Percentiles rank a stretch among this genome's conserved stretches.
phyloP scores from a whole-genome alignment of 495 filamentous ascomycete genomes.

The Trichoderma erinaceum region DNA sequence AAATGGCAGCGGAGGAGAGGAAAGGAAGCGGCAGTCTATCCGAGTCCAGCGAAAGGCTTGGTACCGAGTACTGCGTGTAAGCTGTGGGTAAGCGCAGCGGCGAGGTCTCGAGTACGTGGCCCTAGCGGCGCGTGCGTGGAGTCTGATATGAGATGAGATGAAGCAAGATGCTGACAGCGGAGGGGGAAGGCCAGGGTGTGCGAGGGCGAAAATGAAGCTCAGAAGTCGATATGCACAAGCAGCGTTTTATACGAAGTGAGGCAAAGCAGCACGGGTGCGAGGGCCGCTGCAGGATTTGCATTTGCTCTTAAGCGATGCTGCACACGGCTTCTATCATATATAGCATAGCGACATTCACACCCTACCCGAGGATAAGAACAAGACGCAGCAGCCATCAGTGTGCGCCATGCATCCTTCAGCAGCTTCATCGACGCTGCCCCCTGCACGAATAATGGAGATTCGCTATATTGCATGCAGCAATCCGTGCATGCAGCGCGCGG shows the following conservation, averaged over 20 bases:
- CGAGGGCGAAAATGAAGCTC: neutral
- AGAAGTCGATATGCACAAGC: neutral
- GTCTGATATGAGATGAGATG: conserved; percentile 8
- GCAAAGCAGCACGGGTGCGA: neutral
- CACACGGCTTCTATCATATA: no score
- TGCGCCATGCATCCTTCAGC: no score
- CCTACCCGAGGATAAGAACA: no score
- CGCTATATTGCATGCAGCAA: no score
- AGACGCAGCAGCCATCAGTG: no score
- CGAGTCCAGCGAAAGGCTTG: neutral
- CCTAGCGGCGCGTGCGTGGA: neutral
- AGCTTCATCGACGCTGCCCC: no score
- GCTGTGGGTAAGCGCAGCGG: neutral
- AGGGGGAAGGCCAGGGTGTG: neutral
- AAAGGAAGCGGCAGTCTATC: neutral
- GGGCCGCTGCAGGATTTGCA: no score
- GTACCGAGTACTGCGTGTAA: neutral
- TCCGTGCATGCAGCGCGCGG: no score
- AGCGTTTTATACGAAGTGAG: neutral
- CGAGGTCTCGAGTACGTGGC: neutral
- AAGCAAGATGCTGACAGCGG: neutral
- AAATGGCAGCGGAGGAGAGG: neutral
- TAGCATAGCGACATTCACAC: no score
- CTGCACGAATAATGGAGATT: no score
- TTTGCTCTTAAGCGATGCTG: no score